A percentile compares a stretch with the other conserved stretches of the same genome.
These are phyloP conservation scores for Achaetomium macrosporum DNA, from an alignment of 2,329 filamentous ascomycete genomes.

Conservation along the genomic window DNA sequence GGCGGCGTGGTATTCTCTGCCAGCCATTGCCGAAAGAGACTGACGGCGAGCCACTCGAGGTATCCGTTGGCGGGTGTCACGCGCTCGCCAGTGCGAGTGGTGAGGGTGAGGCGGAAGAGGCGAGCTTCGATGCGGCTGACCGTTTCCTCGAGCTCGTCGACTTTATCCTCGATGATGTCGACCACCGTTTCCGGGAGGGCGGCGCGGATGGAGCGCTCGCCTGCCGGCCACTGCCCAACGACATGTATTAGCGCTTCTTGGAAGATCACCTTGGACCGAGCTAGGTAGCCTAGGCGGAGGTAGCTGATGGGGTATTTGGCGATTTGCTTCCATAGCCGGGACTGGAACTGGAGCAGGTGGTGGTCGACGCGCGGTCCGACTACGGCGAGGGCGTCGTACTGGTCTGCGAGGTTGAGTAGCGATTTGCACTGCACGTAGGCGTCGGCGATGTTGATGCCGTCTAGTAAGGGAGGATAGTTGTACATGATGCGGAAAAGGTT, in stretches of 20 bases:
- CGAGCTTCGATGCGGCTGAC: constrained; percentile 74
- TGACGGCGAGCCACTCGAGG: constrained; percentile 83
- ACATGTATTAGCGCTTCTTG: constrained; percentile 88
- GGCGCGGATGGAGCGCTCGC: constrained; percentile 68
- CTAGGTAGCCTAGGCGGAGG: constrained; percentile 80
- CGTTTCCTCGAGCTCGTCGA: constrained; percentile 80
- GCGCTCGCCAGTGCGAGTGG: constrained; percentile 72
- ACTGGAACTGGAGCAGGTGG: constrained; percentile 87
- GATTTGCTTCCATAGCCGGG: constrained; percentile 89
- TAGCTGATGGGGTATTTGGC: constrained; percentile 94
- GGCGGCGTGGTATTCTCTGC: constrained; percentile 81
- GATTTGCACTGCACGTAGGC: constrained; percentile 94
- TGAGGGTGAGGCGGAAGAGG: constrained; percentile 74
- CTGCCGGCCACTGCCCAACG: constrained; percentile 86
- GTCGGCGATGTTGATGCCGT: constrained; percentile 81
- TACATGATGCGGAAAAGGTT: constrained; percentile 96
- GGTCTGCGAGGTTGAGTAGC: constrained; percentile 80
- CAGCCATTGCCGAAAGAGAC: constrained; percentile 86
- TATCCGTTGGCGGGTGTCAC: constrained; percentile 75
- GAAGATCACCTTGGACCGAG: constrained; percentile 76
- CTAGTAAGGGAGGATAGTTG: constrained; percentile 78
- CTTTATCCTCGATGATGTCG: constrained; percentile 91
- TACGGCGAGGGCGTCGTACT: constrained; percentile 85
- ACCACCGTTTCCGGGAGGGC: constrained; percentile 70
- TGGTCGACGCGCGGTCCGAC: constrained; percentile 89